Evolutionary conservation across 495 filamentous ascomycete species (phyloP), one percentile per base, ranked within the genome.

Genomic region (Podospora pseudocomata): DNA sequence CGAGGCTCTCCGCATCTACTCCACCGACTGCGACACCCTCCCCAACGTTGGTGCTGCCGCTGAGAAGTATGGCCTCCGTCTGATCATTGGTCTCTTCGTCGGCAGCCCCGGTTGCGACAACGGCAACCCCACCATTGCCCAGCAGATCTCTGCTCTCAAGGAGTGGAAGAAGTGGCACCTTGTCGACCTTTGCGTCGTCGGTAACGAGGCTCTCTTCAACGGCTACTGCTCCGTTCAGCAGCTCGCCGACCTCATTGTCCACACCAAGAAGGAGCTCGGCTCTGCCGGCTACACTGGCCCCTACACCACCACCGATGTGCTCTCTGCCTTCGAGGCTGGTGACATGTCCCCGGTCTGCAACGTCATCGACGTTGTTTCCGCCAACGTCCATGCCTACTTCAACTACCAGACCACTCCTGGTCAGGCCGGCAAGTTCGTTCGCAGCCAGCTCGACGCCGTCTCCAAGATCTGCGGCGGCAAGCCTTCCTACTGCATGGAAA

Each of bases 361-460:
- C 56, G 85, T 80, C 70, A 84, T 97, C 65, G 94, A 98, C 78
- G 80, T 94, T 66, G 81, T 91, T 44, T 91, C 90, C 78, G 84
- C 84, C 78, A 97, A 96, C 85, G 87, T 94, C 76, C 94, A 98
- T 79, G 88, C 93, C 77, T 98, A 90, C 89, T 98, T 97, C 90
- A 93, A 96, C 86, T 69, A 87, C 61, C 75, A 81, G 57, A 85
- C 88, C 57, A 70, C 75, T 65, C 85, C 93, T 61, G 71, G 72
- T 2, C 64, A 85, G 59, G 94, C 94, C 60, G 94, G 94, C 77
- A 72, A 77, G 53, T 97, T 97, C 79, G 89, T 91, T 67, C 75
- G 79, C 56, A 65, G 77, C 68, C 87, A 96, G 84, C 84, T 94
- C 65, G 77, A 83, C 15, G 76, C 89, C 70, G 86, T 95, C 60